Evolutionary conservation across 139 green algal genomes (phyloP).

Genomic region (Monoraphidium neglectum): DNA sequence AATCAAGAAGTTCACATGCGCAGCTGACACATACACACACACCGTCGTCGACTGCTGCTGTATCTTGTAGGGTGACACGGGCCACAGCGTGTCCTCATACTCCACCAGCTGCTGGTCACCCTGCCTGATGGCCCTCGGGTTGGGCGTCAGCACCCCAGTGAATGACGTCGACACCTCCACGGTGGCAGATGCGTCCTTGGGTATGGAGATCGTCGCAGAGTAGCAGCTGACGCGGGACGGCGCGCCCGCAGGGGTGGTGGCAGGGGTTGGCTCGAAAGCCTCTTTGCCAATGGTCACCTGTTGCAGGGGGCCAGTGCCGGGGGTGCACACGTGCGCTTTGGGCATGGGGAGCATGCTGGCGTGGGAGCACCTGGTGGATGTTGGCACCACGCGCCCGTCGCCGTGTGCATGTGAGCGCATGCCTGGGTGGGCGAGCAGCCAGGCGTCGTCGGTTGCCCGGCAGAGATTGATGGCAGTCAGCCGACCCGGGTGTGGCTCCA

Average conservation of each 20-base stretch:
- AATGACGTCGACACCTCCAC: constrained; percentile 40
- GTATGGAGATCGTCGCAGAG: constrained; percentile 35
- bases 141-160: constrained; percentile 55
- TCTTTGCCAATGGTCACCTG: constrained; percentile 27
- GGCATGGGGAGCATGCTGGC: too few species aligned
- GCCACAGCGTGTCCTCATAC: constrained; percentile 56
- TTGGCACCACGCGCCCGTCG: too few species aligned
- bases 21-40: too few species aligned
- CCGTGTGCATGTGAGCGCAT: too few species aligned
- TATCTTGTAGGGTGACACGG: constrained; percentile 71
- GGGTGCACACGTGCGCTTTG: too few species aligned
- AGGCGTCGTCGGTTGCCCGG: too few species aligned
- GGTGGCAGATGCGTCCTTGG: constrained; percentile 5
- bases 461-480: too few species aligned
- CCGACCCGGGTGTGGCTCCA: too few species aligned
- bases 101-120: constrained; percentile 74
- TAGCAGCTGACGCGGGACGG: constrained; percentile 48
- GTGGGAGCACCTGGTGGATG: too few species aligned
- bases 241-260: constrained; percentile 16
- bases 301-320: too few species aligned
- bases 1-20: too few species aligned
- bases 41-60: constrained; percentile 60
- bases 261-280: not conserved
- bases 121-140: constrained; percentile 68
- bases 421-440: too few species aligned